Evolutionary conservation across 2,329 filamentous ascomycete species (phyloP).

Genomic region (Stachybotrys echinatus): DNA sequence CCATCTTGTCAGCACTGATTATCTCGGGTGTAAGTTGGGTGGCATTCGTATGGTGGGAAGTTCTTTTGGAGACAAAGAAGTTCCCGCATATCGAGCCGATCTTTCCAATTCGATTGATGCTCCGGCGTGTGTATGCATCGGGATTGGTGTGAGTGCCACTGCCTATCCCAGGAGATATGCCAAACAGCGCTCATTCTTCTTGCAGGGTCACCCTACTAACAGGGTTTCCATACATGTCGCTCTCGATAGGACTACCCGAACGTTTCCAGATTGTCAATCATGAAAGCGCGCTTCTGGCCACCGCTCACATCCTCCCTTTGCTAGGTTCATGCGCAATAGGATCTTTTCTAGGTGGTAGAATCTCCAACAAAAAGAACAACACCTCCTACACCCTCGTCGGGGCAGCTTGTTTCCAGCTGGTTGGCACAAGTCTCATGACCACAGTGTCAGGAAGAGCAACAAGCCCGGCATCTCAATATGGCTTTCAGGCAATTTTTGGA

Average conservation of each 20-base stretch:
- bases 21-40: constrained; percentile 43
- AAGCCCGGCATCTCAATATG: constrained; percentile 40
- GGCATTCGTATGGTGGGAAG: constrained; percentile 46
- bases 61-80: constrained; percentile 31
- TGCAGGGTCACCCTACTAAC: constrained; percentile 49
- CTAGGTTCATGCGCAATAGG: constrained; percentile 51
- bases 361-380: constrained; percentile 49
- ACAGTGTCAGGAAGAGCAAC: constrained; percentile 28
- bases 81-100: constrained; percentile 43
- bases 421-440: constrained; percentile 47
- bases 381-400: constrained; percentile 45
- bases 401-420: constrained; percentile 44
- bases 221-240: constrained; percentile 51
- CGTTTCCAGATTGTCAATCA: constrained; percentile 55
- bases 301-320: constrained; percentile 53
- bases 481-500: constrained; percentile 51
- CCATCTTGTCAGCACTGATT: constrained; percentile 43
- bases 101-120: constrained; percentile 45
- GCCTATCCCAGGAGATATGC: not conserved
- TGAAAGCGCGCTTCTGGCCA: constrained; percentile 47
- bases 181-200: constrained; percentile 8
- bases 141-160: constrained; percentile 37
- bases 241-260: constrained; percentile 55
- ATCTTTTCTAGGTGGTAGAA: constrained; percentile 47
- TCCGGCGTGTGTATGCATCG: constrained; percentile 43